Evolutionary conservation across 208 protist genomes (phyloP), one percentile per base, ranked within the genome.

Genomic region (Novymonas esmeraldas): DNA sequence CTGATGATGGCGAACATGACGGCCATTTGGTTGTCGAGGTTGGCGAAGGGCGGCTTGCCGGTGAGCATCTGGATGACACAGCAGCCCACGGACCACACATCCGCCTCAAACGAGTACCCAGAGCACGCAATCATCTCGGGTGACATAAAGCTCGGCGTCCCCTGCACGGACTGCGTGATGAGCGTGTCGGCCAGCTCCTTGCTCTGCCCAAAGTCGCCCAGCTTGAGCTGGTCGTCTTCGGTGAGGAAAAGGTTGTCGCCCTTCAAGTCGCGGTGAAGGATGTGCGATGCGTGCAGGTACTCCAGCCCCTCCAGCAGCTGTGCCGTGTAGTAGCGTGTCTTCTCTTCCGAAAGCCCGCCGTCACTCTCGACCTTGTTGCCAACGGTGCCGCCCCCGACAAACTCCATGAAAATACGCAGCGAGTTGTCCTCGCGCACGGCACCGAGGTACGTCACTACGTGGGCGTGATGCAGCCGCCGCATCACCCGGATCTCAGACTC

Each of bases 81-180:
- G 76, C 93, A 97, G 3, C 93, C 95, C 7, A 98, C 84, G 14
- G 87, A 95, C 95, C 95, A 98, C 34, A 98, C 84, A 68, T 98
- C 95, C 0, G 93, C 93, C 65, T 81, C 79, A 54, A 88, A 92
- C 46, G 85, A 88, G 71, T 97, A 92, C 10, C 95, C 95, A 42
- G 75, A 93, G 72, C 90, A 90, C 0, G 79, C 78, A 68, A 98
- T 95, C 26, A 98, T 90, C 69, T 98, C 94, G 4, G 95, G 95
- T 10, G 95, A 93, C 93, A 98, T 98, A 61, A 95, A 98, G 73
- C 94, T 94, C 33, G 93, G 91, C 45, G 95, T 98, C 6, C 95
- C 95, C 26, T 89, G 84, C 49, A 94, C 84, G 24, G 86, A 90
- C 69, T 94, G 80, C 41, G 91, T 96, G 44, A 90, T 78, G 28